Percentiles rank a stretch among this genome's conserved stretches.
These are phyloP conservation scores for Agaricus subrufescens DNA, from an alignment of 768 basidiomycete genomes.

Conservation along the genomic window DNA sequence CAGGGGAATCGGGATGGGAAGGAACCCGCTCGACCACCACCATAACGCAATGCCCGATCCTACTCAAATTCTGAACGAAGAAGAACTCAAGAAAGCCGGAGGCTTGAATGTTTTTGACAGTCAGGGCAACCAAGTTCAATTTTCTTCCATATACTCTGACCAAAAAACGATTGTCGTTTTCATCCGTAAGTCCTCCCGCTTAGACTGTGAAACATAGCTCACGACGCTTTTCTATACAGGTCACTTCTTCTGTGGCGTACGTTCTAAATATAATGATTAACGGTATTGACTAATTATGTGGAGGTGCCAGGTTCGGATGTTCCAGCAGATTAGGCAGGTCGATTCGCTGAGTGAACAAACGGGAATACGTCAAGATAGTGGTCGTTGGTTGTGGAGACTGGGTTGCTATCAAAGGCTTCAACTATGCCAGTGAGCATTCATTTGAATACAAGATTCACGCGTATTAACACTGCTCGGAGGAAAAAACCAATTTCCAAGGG, in stretches of 20 bases:
- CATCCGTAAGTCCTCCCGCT: constrained; percentile 38
- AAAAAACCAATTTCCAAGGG: constrained; percentile 39
- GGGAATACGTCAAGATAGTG: constrained; percentile 45
- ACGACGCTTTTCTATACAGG: constrained; percentile 27
- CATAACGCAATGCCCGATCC: constrained; percentile 8
- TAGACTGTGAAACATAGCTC: background rate
- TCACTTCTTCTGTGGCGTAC: constrained; percentile 64
- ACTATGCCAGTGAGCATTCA: constrained; percentile 39
- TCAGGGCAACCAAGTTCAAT: constrained; percentile 41
- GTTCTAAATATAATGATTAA: constrained; percentile 12
- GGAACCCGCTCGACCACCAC: background rate
- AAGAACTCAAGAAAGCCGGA: constrained; percentile 30
- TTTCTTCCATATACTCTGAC: constrained; percentile 46
- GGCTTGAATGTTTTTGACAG: constrained; percentile 38
- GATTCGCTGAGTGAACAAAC: background rate
- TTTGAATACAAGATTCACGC: background rate
- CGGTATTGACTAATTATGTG: background rate
- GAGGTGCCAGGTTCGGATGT: constrained; percentile 37
- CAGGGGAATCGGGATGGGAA: too few species aligned
- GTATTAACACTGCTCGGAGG: constrained; percentile 19
- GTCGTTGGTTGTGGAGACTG: constrained; percentile 62
- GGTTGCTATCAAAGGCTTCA: constrained; percentile 32
- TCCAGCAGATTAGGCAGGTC: background rate
- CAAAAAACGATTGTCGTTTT: constrained; percentile 58
- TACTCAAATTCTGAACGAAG: constrained; percentile 27